These are phyloP conservation scores for Leishmania gerbilli DNA, from an alignment of 208 protist genomes.

Conservation along the genomic window DNA sequence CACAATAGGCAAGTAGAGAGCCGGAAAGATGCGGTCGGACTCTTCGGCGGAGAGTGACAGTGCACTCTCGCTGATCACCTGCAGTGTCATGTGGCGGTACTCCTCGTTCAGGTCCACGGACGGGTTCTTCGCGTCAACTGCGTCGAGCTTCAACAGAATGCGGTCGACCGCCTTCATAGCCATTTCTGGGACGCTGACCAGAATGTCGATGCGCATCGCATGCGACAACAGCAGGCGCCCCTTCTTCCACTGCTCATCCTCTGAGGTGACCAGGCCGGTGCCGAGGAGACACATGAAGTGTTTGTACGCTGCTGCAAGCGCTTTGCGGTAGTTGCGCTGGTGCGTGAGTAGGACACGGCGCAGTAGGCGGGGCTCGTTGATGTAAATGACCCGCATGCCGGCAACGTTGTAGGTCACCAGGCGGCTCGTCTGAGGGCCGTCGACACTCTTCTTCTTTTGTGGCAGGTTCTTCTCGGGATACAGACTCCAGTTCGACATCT, in stretches of 20 bases:
- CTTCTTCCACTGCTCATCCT: conserved; percentile 90
- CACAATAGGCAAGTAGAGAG: conserved; percentile 90
- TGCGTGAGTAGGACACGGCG: conserved; percentile 86
- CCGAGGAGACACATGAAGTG: conserved; percentile 91
- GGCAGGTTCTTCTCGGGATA: conserved; percentile 51
- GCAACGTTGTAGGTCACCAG: conserved; percentile 80
- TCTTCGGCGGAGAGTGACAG: conserved; percentile 84
- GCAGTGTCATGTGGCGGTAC: conserved; percentile 91
- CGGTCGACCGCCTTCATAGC: conserved; percentile 61
- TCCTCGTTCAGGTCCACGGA: conserved; percentile 88
- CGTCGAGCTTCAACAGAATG: conserved; percentile 66
- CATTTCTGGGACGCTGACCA: conserved; percentile 83
- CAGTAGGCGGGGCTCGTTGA: conserved; percentile 80
- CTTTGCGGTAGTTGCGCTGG: conserved; percentile 88
- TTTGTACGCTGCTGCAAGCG: conserved; percentile 80
- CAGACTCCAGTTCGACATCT: conserved; percentile 85
- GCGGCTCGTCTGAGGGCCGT: conserved; percentile 30
- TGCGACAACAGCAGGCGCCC: conserved; percentile 80
- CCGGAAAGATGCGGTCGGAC: conserved; percentile 86
- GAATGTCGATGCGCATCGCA: conserved; percentile 86
- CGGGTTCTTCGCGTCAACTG: conserved; percentile 11
- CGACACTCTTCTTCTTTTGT: conserved; percentile 13
- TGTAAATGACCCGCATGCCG: conserved; percentile 81
- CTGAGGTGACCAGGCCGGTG: conserved; percentile 83
- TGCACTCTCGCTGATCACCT: conserved; percentile 86